Evolutionary conservation across 116 monocot genomes (phyloP).

Genomic region (Posidonia oceanica): DNA sequence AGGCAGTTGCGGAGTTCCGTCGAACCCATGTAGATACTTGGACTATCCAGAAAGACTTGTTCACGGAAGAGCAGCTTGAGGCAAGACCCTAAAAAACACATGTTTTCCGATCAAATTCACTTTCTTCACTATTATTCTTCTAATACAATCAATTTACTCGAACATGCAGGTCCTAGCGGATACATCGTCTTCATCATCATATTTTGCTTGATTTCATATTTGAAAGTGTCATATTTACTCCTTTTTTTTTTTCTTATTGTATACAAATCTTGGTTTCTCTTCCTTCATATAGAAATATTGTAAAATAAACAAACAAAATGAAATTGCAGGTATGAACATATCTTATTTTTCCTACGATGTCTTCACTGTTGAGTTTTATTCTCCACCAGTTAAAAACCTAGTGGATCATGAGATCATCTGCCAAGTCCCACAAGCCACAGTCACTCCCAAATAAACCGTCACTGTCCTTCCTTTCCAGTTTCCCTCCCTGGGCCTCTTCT

Average conservation of each 20-base stretch:
- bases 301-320: neutral
- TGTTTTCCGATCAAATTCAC: neutral
- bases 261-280: neutral
- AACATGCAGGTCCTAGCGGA: slow-evolving; percentile 66
- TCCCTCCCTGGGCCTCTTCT: slow-evolving; percentile 23
- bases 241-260: neutral
- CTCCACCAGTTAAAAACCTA: neutral
- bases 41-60: slow-evolving; percentile 78
- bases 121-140: neutral
- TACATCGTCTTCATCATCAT: slow-evolving; percentile 72
- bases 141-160: neutral
- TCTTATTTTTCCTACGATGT: neutral
- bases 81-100: slow-evolving; percentile 24
- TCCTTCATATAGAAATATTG: neutral
- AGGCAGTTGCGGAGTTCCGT: slow-evolving; percentile 86
- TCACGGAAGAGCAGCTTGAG: slow-evolving; percentile 94
- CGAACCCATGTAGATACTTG: slow-evolving; percentile 95
- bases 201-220: slow-evolving; percentile 48
- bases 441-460: slow-evolving; percentile 39
- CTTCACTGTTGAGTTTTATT: neutral
- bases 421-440: slow-evolving; percentile 72
- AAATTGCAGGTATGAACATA: neutral
- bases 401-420: slow-evolving; percentile 63
- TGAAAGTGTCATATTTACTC: neutral
- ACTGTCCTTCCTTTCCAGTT: slow-evolving; percentile 9